Evolutionary conservation across 805 yeast genomes (phyloP).

Genomic region (Kluyveromyces wickerhamii): DNA sequence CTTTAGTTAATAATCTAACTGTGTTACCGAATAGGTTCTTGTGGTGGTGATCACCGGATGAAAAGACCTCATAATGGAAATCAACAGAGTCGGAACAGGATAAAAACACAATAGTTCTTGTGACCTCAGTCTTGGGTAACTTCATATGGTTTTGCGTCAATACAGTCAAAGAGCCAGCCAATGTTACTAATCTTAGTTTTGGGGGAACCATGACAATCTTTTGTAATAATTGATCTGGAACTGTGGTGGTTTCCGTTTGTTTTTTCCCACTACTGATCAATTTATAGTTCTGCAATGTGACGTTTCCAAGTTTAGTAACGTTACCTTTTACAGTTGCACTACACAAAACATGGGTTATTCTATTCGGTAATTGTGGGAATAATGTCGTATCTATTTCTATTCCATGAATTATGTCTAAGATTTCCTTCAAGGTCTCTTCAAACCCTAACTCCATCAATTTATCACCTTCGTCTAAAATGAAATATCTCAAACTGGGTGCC

Average conservation of each 20-base stretch:
- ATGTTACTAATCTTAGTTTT: slow-evolving; percentile 75
- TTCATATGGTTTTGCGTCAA: slow-evolving; percentile 30
- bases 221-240: slow-evolving; percentile 88
- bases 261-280: slow-evolving; percentile 40
- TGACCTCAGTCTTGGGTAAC: slow-evolving; percentile 19
- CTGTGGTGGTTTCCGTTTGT: slow-evolving; percentile 34
- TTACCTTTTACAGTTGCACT: slow-evolving; percentile 87
- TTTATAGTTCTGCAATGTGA: slow-evolving; percentile 66
- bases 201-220: slow-evolving; percentile 83
- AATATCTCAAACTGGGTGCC: slow-evolving; percentile 66
- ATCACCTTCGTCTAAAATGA: slow-evolving; percentile 96
- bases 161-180: slow-evolving; percentile 56
- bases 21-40: slow-evolving; percentile 29
- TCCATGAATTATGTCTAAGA: slow-evolving; percentile 51
- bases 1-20: slow-evolving; percentile 25
- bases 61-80: slow-evolving; percentile 73
- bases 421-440: slow-evolving; percentile 82
- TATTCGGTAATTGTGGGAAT: slow-evolving; percentile 55
- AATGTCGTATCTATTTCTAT: slow-evolving; percentile 31
- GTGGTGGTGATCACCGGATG: slow-evolving; percentile 41
- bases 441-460: slow-evolving; percentile 92
- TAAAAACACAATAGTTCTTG: slow-evolving; percentile 73
- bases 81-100: slow-evolving; percentile 97
- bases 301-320: slow-evolving; percentile 73
- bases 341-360: slow-evolving; percentile 74